Conservation (phyloP, 2,329 filamentous ascomycete species). For the Dactylella cylindrospora region DNA sequence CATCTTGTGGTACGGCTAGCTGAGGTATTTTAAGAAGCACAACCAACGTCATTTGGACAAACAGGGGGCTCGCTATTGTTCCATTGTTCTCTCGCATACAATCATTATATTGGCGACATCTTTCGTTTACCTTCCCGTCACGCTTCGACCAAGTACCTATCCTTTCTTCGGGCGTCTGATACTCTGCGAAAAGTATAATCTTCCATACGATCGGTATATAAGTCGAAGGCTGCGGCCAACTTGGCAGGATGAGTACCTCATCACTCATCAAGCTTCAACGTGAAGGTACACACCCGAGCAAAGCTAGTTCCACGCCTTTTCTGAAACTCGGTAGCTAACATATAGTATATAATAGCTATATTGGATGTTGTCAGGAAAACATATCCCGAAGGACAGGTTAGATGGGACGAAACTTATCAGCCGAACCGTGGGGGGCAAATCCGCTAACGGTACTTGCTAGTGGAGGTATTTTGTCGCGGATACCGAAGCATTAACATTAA, state of each 20-base stretch:
- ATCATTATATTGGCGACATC: too few species aligned
- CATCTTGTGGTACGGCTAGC: too few species aligned
- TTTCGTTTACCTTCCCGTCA: too few species aligned
- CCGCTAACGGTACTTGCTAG: conserved; percentile 55
- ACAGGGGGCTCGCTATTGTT: too few species aligned
- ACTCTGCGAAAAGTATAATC: too few species aligned
- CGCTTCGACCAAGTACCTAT: too few species aligned
- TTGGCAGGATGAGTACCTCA: conserved; percentile 28
- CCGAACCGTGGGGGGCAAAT: background rate
- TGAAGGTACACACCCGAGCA: conserved; percentile 4
- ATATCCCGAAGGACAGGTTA: conserved; percentile 25
- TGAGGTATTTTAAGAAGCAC: too few species aligned
- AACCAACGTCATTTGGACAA: too few species aligned
- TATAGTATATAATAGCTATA: conserved; percentile 12
- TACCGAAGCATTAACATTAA: conserved; percentile 75
- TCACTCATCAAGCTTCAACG: conserved; percentile 38
- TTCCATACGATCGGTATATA: too few species aligned
- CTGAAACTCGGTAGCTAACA: background rate
- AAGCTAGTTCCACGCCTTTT: background rate
- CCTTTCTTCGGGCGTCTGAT: too few species aligned
- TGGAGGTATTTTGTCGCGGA: conserved; percentile 98
- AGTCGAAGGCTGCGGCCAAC: conserved; percentile 3
- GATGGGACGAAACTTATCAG: conserved; percentile 1
- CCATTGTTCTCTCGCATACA: too few species aligned
- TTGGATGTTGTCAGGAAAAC: conserved; percentile 23